Evolutionary conservation across 148 eudicot species (phyloP).

Genomic region (Nyssa sinensis): DNA sequence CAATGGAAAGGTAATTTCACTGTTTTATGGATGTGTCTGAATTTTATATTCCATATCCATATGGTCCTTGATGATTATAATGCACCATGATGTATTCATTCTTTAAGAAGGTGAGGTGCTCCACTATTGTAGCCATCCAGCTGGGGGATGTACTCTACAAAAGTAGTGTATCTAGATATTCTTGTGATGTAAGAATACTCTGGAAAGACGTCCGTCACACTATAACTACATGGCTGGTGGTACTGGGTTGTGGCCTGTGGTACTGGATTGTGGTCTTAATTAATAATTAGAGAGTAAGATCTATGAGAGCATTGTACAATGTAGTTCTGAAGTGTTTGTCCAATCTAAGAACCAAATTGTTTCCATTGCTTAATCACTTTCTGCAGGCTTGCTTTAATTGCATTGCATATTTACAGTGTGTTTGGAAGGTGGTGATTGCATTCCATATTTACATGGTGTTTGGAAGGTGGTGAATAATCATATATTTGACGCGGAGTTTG

Average conservation of each 20-base stretch:
- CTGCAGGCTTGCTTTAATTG: background rate
- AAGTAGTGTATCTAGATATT: background rate
- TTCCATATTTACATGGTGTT: too few species aligned
- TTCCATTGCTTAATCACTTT: background rate
- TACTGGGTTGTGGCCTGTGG: too few species aligned
- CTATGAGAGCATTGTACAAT: conserved; percentile 2
- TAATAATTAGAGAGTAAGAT: background rate
- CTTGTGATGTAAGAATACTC: background rate
- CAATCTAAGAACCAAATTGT: conserved; percentile 5
- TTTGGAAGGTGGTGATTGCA: too few species aligned
- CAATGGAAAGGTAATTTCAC: conserved; percentile 79
- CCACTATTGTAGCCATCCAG: background rate
- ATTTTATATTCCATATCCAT: background rate
- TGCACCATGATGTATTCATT: background rate
- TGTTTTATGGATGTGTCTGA: background rate
- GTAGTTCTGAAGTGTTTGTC: background rate
- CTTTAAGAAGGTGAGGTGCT: background rate
- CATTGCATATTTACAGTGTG: too few species aligned
- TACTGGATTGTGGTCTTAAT: background rate
- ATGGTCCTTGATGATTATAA: too few species aligned
- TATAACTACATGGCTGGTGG: too few species aligned
- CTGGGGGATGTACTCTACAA: background rate
- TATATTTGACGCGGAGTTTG: background rate
- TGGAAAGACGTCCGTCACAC: background rate
- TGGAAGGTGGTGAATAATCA: too few species aligned